These are phyloP conservation scores for Solanum sparsipilum DNA, from an alignment of 257 asterid species.

Conservation along the genomic window DNA sequence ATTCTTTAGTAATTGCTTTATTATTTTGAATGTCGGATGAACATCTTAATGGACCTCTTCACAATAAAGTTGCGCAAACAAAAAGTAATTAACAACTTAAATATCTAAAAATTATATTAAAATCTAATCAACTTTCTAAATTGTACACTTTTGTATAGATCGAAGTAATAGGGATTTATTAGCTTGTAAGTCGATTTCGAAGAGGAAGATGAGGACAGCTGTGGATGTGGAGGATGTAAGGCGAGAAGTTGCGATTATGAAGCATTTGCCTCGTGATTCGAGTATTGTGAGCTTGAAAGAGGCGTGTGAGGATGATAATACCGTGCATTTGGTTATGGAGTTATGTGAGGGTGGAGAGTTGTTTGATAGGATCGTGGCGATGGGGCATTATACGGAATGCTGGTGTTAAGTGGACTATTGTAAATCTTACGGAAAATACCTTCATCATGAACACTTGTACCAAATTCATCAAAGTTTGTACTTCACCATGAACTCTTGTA, in stretches of 20 bases:
- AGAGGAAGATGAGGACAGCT: constrained; percentile 81
- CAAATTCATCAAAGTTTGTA: no score
- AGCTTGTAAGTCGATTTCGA: constrained; percentile 94
- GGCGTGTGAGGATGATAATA: constrained; percentile 90
- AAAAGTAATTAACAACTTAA: no score
- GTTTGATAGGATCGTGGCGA: constrained; percentile 86
- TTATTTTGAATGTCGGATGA: no score
- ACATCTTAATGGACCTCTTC: no score
- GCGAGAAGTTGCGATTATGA: constrained; percentile 89
- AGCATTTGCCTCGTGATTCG: constrained; percentile 70
- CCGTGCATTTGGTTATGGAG: constrained; percentile 92
- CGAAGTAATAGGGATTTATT: constrained; percentile 55
- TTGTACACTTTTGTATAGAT: constrained; percentile 47
- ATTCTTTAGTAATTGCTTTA: no score
- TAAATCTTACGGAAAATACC: no score
- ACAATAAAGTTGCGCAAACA: no score
- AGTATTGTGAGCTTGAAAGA: constrained; percentile 77
- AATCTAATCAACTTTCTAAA: no score
- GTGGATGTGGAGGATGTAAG: constrained; percentile 94
- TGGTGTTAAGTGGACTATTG: constrained; percentile 48
- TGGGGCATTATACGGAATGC: constrained; percentile 83
- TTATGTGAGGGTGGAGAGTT: constrained; percentile 90
- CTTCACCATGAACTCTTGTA: no score
- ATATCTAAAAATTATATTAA: no score
- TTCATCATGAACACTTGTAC: no score